phyloP scores from a whole-genome alignment of 345 rosid species.

The Eucalyptus viminalis region DNA sequence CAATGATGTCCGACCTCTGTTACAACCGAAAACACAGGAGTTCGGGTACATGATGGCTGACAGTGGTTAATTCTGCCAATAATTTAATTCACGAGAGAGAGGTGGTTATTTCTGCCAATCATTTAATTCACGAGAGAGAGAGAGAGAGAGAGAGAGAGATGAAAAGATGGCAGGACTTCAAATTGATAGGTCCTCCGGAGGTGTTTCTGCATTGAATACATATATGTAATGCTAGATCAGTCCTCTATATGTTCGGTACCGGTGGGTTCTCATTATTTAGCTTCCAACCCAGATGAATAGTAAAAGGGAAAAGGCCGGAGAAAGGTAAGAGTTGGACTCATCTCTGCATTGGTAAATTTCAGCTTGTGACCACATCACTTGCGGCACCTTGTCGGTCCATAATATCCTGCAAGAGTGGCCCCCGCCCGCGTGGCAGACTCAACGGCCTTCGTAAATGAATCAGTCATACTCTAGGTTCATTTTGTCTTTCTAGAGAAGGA shows the following conservation, averaged over 20 bases:
- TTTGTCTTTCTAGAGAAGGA: background rate
- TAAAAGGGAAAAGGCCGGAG: background rate
- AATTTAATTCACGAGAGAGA: background rate
- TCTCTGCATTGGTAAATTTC: background rate
- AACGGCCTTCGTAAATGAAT: background rate
- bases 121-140: background rate
- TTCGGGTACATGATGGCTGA: background rate
- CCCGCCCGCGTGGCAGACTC: background rate
- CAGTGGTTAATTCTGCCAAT: background rate
- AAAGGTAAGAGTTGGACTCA: background rate
- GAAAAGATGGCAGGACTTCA: background rate
- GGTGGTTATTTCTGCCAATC: no score
- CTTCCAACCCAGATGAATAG: background rate
- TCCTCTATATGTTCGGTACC: background rate
- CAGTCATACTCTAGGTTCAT: background rate
- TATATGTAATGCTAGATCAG: background rate
- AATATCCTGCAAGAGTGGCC: background rate
- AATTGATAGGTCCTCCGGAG: background rate
- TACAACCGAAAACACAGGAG: background rate
- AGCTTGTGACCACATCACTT: background rate
- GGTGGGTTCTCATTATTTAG: background rate
- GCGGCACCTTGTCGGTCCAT: background rate
- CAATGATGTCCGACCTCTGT: background rate
- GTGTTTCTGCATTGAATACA: background rate
- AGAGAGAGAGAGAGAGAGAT: background rate